Conservation (phyloP, 176 grass and related monocot species). For the Poa annua region DNA sequence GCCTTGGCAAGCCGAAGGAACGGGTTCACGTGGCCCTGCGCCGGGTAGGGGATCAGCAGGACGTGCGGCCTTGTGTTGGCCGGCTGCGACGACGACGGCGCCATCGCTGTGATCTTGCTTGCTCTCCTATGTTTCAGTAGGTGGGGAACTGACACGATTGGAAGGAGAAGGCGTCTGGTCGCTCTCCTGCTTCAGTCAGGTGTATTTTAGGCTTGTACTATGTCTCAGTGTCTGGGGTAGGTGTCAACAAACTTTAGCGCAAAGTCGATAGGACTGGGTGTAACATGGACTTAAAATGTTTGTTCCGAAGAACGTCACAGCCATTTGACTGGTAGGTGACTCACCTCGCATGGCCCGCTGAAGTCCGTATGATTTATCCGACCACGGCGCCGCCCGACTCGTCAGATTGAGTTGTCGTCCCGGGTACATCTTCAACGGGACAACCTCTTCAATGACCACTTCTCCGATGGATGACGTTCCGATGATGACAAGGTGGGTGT, state of each 20-base stretch:
- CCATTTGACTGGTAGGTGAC: too few relatives aligned
- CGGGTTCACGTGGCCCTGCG: slow-evolving; percentile 77
- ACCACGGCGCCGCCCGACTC: too few relatives aligned
- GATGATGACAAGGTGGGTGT: too few relatives aligned
- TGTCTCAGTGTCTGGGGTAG: neutral
- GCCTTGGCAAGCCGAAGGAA: slow-evolving; percentile 65
- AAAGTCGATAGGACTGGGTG: neutral
- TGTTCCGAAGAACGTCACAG: too few relatives aligned
- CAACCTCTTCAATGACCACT: too few relatives aligned
- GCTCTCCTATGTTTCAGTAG: neutral
- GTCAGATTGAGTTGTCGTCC: too few relatives aligned
- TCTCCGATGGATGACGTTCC: too few relatives aligned
- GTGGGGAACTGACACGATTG: neutral
- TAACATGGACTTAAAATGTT: too few relatives aligned
- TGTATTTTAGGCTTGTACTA: neutral
- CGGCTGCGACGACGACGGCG: neutral
- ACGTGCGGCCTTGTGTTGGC: slow-evolving; percentile 36
- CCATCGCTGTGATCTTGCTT: neutral
- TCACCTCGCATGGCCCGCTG: too few relatives aligned
- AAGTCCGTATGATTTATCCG: too few relatives aligned
- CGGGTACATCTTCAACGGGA: too few relatives aligned
- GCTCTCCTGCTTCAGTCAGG: neutral
- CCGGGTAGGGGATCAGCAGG: slow-evolving; percentile 64
- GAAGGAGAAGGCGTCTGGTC: neutral
- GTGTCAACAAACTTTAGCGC: neutral